phyloP scores from a whole-genome alignment of 257 asterid genomes.

The Eustoma russellianum region DNA sequence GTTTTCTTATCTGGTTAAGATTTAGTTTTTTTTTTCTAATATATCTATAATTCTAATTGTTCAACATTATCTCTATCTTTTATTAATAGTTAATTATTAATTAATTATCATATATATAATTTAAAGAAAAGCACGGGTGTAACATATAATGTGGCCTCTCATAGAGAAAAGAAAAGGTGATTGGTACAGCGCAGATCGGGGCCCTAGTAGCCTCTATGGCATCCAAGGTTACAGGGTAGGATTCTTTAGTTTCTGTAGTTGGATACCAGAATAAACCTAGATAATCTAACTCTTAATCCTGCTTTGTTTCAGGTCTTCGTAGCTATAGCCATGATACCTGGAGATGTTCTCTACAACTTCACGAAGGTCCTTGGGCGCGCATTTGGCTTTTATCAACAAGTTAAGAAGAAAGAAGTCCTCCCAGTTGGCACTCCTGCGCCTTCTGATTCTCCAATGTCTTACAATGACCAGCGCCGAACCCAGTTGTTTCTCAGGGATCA shows the following conservation, averaged over 20 bases:
- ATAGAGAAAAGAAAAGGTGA: conserved; percentile 48
- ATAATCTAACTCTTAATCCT: not conserved
- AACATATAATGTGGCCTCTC: conserved; percentile 95
- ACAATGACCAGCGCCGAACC: conserved; percentile 60
- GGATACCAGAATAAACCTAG: not conserved
- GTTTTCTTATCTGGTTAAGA: no score
- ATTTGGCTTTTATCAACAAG: conserved; percentile 54
- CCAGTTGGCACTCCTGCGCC: conserved; percentile 34
- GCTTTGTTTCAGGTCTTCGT: conserved; percentile 50
- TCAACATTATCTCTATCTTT: no score
- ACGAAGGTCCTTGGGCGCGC: conserved; percentile 55
- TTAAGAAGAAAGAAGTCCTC: conserved; percentile 35
- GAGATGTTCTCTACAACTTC: conserved; percentile 90
- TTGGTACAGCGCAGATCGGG: conserved; percentile 53
- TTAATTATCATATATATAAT: no score
- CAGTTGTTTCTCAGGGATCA: conserved; percentile 74
- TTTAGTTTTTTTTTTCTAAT: no score
- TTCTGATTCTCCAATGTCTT: conserved; percentile 31
- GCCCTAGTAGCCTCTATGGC: conserved; percentile 53
- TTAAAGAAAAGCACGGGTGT: no score
- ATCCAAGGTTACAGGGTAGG: conserved; percentile 87
- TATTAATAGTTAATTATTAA: no score
- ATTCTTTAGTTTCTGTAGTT: not conserved
- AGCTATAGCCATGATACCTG: conserved; percentile 89
- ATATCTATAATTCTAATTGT: no score